Percentiles rank a stretch among this genome's conserved stretches.
Evolutionary conservation across 495 filamentous ascomycete species (phyloP).

Genomic region (Ramalina intermedia): DNA sequence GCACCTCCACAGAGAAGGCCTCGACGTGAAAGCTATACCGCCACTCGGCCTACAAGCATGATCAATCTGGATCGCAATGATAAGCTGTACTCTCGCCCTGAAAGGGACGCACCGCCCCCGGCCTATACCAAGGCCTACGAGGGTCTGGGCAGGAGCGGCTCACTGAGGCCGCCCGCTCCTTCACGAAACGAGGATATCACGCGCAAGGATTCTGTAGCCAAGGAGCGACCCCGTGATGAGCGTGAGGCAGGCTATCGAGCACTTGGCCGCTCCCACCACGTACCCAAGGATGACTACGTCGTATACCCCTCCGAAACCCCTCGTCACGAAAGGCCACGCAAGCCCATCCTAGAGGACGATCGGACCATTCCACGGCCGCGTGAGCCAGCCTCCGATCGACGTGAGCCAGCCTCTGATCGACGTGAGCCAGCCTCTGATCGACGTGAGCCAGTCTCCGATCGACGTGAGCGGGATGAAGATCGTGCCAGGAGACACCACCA

Average conservation of each 20-base stretch:
- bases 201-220: neutral
- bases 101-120: constrained; percentile 32
- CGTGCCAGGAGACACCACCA: constrained; percentile 8
- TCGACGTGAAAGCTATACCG: constrained; percentile 35
- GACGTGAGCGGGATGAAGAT: constrained; percentile 19
- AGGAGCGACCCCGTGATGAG: constrained; percentile 11
- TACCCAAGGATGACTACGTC: constrained; percentile 8
- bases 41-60: constrained; percentile 45
- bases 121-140: constrained; percentile 52
- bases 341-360: constrained; percentile 4
- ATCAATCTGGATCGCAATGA: constrained; percentile 43
- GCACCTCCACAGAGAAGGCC: constrained; percentile 38
- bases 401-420: constrained; percentile 15
- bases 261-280: constrained; percentile 4
- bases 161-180: constrained; percentile 6
- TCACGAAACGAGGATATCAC: constrained; percentile 9
- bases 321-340: constrained; percentile 11
- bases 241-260: constrained; percentile 8
- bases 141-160: constrained; percentile 26
- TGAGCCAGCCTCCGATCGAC: constrained; percentile 9
- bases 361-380: neutral
- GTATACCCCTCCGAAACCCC: constrained; percentile 7
- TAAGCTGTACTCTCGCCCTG: constrained; percentile 22
- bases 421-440: constrained; percentile 16
- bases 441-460: constrained; percentile 4